These are phyloP conservation scores for Volutella citrinella DNA, from an alignment of 2,329 filamentous ascomycete genomes.

Conservation along the genomic window DNA sequence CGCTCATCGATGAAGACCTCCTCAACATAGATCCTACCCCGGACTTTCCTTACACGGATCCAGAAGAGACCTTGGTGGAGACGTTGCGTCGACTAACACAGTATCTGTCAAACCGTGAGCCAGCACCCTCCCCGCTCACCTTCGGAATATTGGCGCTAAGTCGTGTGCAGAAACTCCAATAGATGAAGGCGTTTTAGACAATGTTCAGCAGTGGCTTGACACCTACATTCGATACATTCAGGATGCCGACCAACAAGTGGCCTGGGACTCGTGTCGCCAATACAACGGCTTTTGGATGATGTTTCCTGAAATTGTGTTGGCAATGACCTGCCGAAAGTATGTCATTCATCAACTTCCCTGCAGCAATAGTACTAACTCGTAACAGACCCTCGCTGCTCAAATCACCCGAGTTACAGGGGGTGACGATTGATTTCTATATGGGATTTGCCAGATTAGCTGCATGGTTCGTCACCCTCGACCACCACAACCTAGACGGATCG, in stretches of 20 bases:
- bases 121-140: background rate
- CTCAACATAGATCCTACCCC: constrained; percentile 38
- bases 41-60: constrained; percentile 45
- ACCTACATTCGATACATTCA: constrained; percentile 42
- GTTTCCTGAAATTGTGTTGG: constrained; percentile 48
- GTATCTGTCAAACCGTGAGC: constrained; percentile 34
- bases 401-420: constrained; percentile 26
- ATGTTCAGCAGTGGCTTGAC: constrained; percentile 50
- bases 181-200: constrained; percentile 42
- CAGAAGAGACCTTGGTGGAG: constrained; percentile 27
- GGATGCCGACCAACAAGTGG: constrained; percentile 29
- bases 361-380: constrained; percentile 6
- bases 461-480: constrained; percentile 51
- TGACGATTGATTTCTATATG: constrained; percentile 33
- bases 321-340: constrained; percentile 38
- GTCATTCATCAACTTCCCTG: constrained; percentile 12
- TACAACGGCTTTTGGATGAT: constrained; percentile 50
- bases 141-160: constrained; percentile 20
- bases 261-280: constrained; percentile 41
- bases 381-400: constrained; percentile 25
- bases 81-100: constrained; percentile 35
- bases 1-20: constrained; percentile 18
- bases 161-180: constrained; percentile 36
- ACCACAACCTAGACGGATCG: constrained; percentile 16
- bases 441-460: constrained; percentile 49